Evolutionary conservation across 345 rosid genomes (phyloP), one percentile per base, ranked within the genome.

Genomic region (Turritis glabra): DNA sequence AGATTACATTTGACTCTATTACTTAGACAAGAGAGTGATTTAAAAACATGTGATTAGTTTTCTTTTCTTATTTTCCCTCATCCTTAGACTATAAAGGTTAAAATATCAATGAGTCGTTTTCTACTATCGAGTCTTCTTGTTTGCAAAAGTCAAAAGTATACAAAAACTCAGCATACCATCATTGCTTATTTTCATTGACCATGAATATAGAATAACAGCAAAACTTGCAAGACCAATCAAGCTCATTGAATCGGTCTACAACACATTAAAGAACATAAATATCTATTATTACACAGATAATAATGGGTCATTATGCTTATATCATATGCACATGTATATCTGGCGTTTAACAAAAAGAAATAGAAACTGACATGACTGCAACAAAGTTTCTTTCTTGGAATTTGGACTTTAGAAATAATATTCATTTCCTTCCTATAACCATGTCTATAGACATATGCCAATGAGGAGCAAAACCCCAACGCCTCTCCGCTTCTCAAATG

Each of bases 401-500:
- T 72, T 57, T 71, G 11, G 66, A 53, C 17, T 30, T 58, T 10
- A 53, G 81, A 73, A 59, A 60, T 67, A 67, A 19, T 64, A 48
- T 33, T 43, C 37, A 32, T 32, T 9, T 58, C 10, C 5, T 78
- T 52, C 30, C 66, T 70, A 67, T 78, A 58, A 52, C 78, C 74
- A 78, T 73, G 78, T 67, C 52, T 19, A 10, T 78, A 67, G 73
- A 64, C 18, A 67, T 69, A 65, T 65, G 65, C 76, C 75, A 68
- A 87, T 83, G 90, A 85, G 78, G 87, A 78, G 73, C 68, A 77
- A 67, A 79, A 32, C 81, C 10, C 76, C 75, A 17, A 33, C 63
- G 19, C 79, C 79, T 44, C 75, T 13, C 14, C 71, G 32, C 32
- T 61, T 40, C 27, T 65, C 85, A 10, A 67, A 66, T 65, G 60